Evolutionary conservation across 2,329 filamentous ascomycete species (phyloP), one percentile per base, ranked within the genome.

Genomic region (Fusarium redolens): DNA sequence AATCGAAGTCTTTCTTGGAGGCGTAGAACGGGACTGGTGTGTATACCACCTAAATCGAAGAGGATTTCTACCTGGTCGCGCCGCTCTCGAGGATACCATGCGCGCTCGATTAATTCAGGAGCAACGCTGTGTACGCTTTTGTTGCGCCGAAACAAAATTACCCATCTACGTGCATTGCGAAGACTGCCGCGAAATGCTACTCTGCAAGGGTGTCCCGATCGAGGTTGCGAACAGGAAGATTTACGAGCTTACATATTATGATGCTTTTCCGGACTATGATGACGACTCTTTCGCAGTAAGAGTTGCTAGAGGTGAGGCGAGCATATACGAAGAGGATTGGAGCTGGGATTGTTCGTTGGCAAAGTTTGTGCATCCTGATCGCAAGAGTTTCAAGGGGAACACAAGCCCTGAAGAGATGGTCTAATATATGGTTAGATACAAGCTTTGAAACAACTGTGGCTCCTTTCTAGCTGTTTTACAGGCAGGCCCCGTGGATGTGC

Each of bases 31-130:
- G 45, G 31, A 65, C 28, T 72, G 69, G 68, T 22, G 33, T 25
- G 43, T 60, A 9, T 68, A 48, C 20, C 68, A 72, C 28, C 48
- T 72, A 3, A 50, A 65, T 41, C 69, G 68, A 25, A 14, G 28
- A 35, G 68, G 69, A 15, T 28, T 61, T 30, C 20, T 72, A 3
- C 25, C 58, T 1, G 28, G 22, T 11, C 58, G 69, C 12, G 17
- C 31, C 9, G 22, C 20, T 7, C 30, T 72, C 8, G 68, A 68
- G 18, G 17, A 51, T 14, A 13, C 43, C 4, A 68, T 72, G 38
- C 54, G 64, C n/a, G 15, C 43, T 14, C 68, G 69, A 4, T 37
- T 72, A 11, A 33, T 48, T 10, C 20, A 38, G 4, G 69, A 72
- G 45, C 58, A 57, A 10, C 68, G 63, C 13, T 72, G 69, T 20